phyloP scores from a whole-genome alignment of 257 asterid genomes.

The Voacanga thouarsii region DNA sequence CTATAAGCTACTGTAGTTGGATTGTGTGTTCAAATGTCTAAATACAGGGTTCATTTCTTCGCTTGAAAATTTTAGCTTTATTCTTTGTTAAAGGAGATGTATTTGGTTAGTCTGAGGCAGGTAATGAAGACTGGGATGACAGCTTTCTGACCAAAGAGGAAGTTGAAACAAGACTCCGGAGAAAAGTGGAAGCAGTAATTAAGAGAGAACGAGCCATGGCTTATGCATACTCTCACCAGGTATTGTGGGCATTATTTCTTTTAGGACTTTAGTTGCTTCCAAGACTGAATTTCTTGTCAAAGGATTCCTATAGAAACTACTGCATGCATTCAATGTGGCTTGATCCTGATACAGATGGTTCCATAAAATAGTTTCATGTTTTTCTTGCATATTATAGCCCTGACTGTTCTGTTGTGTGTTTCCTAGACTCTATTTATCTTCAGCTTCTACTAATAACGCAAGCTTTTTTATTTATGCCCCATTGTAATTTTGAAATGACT shows the following conservation, averaged over 20 bases:
- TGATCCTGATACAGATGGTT: no score
- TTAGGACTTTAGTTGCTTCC: background rate
- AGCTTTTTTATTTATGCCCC: no score
- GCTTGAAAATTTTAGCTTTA: background rate
- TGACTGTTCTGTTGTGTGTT: background rate
- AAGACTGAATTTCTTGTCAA: background rate
- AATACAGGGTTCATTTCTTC: background rate
- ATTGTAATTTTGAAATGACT: no score
- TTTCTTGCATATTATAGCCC: background rate
- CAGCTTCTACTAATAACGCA: background rate
- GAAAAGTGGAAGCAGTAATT: slow-evolving; percentile 79
- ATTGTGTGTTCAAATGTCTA: background rate
- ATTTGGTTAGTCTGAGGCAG: slow-evolving; percentile 56
- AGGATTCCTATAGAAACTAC: background rate
- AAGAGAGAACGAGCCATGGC: slow-evolving; percentile 95
- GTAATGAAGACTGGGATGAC: slow-evolving; percentile 80
- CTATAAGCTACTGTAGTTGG: background rate
- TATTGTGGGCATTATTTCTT: slow-evolving; percentile 13
- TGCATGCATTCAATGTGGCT: background rate
- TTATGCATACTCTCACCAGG: slow-evolving; percentile 89
- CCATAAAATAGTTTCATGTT: background rate
- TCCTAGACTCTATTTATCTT: no score
- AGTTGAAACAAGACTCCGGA: slow-evolving; percentile 57
- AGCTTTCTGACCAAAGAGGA: slow-evolving; percentile 80
- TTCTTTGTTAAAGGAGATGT: background rate